Conservation (phyloP, 345 rosid species). For the Dovyalis caffra region DNA sequence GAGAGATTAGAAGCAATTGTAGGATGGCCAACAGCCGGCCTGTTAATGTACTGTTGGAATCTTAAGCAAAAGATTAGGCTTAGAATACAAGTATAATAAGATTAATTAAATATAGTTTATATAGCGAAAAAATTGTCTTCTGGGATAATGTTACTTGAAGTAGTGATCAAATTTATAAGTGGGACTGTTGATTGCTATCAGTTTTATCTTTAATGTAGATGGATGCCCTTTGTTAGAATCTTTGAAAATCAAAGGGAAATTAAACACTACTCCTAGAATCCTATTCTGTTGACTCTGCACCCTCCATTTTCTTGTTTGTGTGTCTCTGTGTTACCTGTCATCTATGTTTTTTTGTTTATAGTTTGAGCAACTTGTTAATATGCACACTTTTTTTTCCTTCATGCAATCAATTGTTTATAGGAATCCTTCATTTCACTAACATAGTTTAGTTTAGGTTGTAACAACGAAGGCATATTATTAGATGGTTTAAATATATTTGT, state of each 20-base stretch:
- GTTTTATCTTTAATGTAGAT: background rate
- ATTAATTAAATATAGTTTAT: background rate
- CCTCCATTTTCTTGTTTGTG: background rate
- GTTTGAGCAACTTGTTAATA: too few species aligned
- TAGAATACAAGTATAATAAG: background rate
- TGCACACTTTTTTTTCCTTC: background rate
- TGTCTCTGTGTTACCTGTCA: background rate
- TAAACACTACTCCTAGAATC: background rate
- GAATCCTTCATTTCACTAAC: background rate
- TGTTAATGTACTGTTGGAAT: slow-evolving; percentile 25
- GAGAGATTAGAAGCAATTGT: slow-evolving; percentile 73
- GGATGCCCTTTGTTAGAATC: background rate
- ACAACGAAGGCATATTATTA: too few species aligned
- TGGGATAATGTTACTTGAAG: background rate
- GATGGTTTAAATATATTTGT: too few species aligned
- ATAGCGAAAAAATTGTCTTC: background rate
- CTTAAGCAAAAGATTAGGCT: slow-evolving; percentile 7
- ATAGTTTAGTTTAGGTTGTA: too few species aligned
- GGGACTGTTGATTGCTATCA: slow-evolving; percentile 4
- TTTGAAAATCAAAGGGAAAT: background rate
- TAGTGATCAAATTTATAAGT: background rate
- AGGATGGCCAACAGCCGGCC: slow-evolving; percentile 53
- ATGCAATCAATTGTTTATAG: background rate
- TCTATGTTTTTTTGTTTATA: too few species aligned
- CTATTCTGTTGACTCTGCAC: background rate